Conservation (phyloP, 1,284 basidiomycete genomes). For the Ceratobasidium sp. region DNA sequence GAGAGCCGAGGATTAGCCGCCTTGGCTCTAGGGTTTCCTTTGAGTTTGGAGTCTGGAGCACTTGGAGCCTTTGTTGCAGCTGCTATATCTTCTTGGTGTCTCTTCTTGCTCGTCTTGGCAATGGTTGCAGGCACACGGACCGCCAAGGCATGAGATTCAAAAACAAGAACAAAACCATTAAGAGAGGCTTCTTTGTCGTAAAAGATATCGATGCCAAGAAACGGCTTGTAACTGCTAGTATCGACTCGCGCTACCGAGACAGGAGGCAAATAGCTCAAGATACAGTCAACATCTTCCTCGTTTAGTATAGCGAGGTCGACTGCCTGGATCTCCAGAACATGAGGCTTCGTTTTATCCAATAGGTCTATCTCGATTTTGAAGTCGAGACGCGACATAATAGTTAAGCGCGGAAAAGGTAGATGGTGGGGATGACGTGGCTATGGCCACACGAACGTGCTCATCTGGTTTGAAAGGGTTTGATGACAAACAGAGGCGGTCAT, state of each 20-base stretch:
- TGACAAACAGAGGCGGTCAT: too few species aligned
- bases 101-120: constrained; percentile 7
- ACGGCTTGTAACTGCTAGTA: background rate
- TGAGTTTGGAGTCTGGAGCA: background rate
- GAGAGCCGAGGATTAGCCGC: background rate
- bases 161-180: constrained; percentile 12
- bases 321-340: background rate
- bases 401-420: background rate
- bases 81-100: background rate
- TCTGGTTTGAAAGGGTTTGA: too few species aligned
- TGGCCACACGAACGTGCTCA: background rate
- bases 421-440: constrained; percentile 26
- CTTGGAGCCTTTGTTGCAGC: background rate
- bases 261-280: background rate
- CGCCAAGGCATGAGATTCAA: background rate
- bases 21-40: constrained; percentile 5
- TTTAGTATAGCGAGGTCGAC: constrained; percentile 17
- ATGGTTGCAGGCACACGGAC: constrained; percentile 19
- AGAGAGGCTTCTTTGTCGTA: constrained; percentile 3
- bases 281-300: constrained; percentile 6
- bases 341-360: background rate
- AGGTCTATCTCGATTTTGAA: constrained; percentile 14
- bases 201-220: constrained; percentile 28
- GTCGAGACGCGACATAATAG: background rate
- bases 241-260: background rate